These are phyloP conservation scores for Saccharomyces paradoxus DNA, from an alignment of 805 yeast species.

Conservation along the genomic window DNA sequence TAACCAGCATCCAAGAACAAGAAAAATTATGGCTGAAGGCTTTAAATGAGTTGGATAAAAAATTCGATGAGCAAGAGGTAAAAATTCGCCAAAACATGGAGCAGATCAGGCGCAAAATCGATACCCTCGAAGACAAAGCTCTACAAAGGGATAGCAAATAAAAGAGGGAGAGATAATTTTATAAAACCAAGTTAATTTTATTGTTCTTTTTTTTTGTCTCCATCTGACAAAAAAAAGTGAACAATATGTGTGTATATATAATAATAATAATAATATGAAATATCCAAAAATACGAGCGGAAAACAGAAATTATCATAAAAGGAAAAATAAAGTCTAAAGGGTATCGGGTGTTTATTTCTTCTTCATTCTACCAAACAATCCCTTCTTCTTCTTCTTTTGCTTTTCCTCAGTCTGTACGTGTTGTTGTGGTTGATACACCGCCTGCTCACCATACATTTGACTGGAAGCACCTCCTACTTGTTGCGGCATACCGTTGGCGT, in stretches of 20 bases:
- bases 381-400: conserved; percentile 67
- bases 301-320: not conserved
- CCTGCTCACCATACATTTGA: conserved; percentile 40
- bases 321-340: not conserved
- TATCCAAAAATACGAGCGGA: conserved; percentile 5
- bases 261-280: not conserved
- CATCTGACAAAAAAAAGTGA: not conserved
- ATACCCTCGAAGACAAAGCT: not conserved
- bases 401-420: conserved; percentile 25
- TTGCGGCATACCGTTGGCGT: conserved; percentile 16
- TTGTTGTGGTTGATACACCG: conserved; percentile 54
- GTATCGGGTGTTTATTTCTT: conserved; percentile 13
- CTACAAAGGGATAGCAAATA: not conserved
- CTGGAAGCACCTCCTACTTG: conserved; percentile 3
- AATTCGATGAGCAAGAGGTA: conserved; percentile 11
- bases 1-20: conserved; percentile 18
- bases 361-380: conserved; percentile 71
- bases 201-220: not conserved
- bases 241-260: not conserved
- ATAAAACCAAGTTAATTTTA: not conserved
- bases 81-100: not conserved
- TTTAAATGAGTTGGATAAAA: conserved; percentile 11
- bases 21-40: conserved; percentile 24
- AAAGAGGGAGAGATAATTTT: not conserved
- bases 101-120: not conserved